These are phyloP conservation scores for Daedaleopsis nitida DNA, from an alignment of 768 basidiomycete genomes.

Conservation along the genomic window DNA sequence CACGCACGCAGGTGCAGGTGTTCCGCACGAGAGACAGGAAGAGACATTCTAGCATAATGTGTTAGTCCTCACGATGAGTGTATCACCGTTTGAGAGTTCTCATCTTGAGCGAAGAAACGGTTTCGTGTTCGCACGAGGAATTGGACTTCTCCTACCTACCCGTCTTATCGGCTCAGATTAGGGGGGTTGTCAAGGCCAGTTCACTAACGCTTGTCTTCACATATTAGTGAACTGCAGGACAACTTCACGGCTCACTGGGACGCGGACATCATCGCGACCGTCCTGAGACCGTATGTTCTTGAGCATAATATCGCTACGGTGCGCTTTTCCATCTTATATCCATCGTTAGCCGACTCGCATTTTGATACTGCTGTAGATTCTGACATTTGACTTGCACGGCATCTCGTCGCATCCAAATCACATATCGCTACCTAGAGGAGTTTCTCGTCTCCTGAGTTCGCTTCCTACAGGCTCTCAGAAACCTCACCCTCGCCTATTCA, in stretches of 20 bases:
- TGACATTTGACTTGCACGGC: slow-evolving; percentile 76
- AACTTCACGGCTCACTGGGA: slow-evolving; percentile 73
- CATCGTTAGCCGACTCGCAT: background rate
- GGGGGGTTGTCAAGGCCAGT: no score
- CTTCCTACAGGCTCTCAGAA: slow-evolving; percentile 19
- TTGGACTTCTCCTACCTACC: no score
- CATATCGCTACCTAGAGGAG: slow-evolving; percentile 63
- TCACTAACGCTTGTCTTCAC: no score
- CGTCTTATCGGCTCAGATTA: no score
- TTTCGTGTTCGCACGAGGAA: no score
- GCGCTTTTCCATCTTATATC: slow-evolving; percentile 14
- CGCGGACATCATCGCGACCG: slow-evolving; percentile 53
- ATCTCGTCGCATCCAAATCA: slow-evolving; percentile 91
- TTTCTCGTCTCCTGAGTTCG: slow-evolving; percentile 41
- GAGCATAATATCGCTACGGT: slow-evolving; percentile 66
- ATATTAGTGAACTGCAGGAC: slow-evolving; percentile 62
- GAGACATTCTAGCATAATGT: no score
- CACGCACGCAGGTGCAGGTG: no score
- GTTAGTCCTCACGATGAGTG: no score
- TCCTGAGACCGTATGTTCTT: slow-evolving; percentile 59
- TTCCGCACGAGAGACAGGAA: no score
- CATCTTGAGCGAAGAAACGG: no score
- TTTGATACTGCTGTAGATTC: slow-evolving; percentile 50
- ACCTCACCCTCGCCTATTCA: slow-evolving; percentile 49
- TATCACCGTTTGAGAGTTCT: no score